Evolutionary conservation across 2,329 filamentous ascomycete species (phyloP).

Genomic region (Penicillium sp.): DNA sequence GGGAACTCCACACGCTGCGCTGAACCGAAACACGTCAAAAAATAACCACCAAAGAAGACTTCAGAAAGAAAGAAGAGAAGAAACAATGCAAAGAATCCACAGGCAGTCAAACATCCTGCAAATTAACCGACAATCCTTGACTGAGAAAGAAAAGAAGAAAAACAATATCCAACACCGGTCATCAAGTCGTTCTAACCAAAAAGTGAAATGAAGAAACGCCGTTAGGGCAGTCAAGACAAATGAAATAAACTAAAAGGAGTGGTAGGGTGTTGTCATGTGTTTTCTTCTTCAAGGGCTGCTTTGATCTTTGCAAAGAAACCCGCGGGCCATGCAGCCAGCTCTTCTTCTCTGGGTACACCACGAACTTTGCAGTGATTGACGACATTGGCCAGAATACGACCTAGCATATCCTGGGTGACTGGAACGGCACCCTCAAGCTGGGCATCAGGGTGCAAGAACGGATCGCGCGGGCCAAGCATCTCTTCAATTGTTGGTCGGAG

Average conservation of each 20-base stretch:
- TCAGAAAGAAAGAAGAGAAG: conserved; percentile 6
- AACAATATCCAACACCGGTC: conserved; percentile 27
- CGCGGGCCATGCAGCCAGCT: conserved; percentile 50
- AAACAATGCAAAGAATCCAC: conserved; percentile 12
- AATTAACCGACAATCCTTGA: conserved; percentile 14
- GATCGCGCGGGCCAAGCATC: conserved; percentile 55
- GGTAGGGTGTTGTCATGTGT: conserved; percentile 26
- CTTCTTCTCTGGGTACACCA: conserved; percentile 57
- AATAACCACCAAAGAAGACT: conserved; percentile 1
- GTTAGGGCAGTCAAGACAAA: conserved; percentile 22
- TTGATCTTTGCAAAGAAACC: conserved; percentile 51
- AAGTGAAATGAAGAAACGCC: conserved; percentile 9
- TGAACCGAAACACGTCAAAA: conserved; percentile 15
- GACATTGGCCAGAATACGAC: conserved; percentile 59
- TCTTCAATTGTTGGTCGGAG: conserved; percentile 58
- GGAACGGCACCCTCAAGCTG: conserved; percentile 47
- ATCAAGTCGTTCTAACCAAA: conserved; percentile 29
- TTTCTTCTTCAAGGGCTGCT: conserved; percentile 46
- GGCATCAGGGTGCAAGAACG: conserved; percentile 59
- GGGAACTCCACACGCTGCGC: conserved; percentile 18
- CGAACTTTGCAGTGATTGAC: conserved; percentile 59
- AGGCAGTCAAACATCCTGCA: conserved; percentile 15
- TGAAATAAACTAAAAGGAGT: conserved; percentile 24
- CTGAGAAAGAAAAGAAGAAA: background rate
- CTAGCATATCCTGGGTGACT: conserved; percentile 59